Conservation (phyloP, 495 filamentous ascomycete genomes). For the Aspergillus diversus region DNA sequence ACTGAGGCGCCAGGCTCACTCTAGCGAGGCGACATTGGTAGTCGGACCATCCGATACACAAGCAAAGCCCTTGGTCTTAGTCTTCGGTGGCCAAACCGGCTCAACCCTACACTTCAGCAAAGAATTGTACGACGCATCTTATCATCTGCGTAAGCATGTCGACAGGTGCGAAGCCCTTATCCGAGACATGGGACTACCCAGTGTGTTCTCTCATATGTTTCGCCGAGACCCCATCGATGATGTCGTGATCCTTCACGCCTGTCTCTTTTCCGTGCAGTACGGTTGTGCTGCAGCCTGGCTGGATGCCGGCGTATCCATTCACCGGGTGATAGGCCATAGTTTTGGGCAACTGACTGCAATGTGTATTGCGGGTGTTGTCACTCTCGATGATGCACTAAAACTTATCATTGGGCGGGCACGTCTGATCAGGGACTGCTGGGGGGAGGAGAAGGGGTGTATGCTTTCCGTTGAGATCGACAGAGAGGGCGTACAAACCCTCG, state of each 20-base stretch:
- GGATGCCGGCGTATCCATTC: background rate
- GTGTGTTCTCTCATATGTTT: slow-evolving; percentile 52
- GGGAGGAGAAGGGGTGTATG: slow-evolving; percentile 12
- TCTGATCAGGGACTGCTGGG: slow-evolving; percentile 8
- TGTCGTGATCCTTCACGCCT: slow-evolving; percentile 41
- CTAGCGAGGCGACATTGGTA: too few species aligned
- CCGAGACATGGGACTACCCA: slow-evolving; percentile 28
- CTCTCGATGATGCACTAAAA: slow-evolving; percentile 5
- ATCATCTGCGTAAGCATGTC: slow-evolving; percentile 34
- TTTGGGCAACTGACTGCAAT: slow-evolving; percentile 15
- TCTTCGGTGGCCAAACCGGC: slow-evolving; percentile 10
- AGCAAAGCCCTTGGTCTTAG: slow-evolving; percentile 3
- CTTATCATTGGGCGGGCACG: slow-evolving; percentile 4
- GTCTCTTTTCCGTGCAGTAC: slow-evolving; percentile 17
- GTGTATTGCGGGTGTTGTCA: slow-evolving; percentile 7
- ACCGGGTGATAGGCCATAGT: slow-evolving; percentile 6
- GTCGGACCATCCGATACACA: background rate
- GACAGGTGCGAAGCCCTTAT: slow-evolving; percentile 38
- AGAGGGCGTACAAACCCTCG: background rate
- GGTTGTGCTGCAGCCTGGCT: slow-evolving; percentile 13
- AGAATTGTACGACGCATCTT: slow-evolving; percentile 3
- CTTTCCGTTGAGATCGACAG: slow-evolving; percentile 1
- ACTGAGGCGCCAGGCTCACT: background rate
- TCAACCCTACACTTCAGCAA: background rate
- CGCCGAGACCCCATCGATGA: slow-evolving; percentile 35